Evolutionary conservation across 495 filamentous ascomycete species (phyloP).

Genomic region (Talaromyces adpressus): DNA sequence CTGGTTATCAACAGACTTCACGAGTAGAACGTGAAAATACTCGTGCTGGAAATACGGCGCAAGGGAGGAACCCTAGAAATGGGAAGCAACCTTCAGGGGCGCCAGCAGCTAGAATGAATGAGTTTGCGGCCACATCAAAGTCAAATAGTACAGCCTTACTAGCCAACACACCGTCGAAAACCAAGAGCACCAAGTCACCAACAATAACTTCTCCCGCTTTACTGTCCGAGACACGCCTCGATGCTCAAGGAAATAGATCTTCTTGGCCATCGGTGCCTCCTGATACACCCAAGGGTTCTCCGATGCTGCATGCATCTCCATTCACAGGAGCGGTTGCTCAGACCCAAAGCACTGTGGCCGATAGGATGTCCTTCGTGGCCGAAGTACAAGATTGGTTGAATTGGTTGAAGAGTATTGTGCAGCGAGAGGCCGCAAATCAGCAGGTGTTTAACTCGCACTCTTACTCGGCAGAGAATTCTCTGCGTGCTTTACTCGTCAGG

Average conservation of each 20-base stretch:
- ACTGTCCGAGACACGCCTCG: conserved; percentile 33
- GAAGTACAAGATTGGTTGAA: conserved; percentile 28
- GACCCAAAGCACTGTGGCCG: not conserved
- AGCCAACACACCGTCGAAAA: conserved; percentile 11
- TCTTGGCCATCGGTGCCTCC: conserved; percentile 10
- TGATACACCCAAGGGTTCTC: conserved; percentile 7
- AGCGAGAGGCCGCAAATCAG: conserved; percentile 12
- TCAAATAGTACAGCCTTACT: conserved; percentile 25
- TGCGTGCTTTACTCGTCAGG: conserved; percentile 32
- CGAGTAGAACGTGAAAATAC: not conserved
- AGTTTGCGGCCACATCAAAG: conserved; percentile 24
- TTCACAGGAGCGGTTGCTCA: not conserved
- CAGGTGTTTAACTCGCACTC: conserved; percentile 17
- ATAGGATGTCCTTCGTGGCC: conserved; percentile 10
- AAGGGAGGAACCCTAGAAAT: not conserved
- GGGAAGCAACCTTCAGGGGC: not conserved
- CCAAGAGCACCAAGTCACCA: conserved; percentile 9
- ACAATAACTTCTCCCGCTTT: conserved; percentile 30
- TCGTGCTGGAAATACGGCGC: not conserved
- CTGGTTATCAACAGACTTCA: conserved; percentile 9
- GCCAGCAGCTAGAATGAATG: conserved; percentile 13
- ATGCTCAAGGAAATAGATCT: conserved; percentile 25
- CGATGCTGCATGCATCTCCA: not conserved
- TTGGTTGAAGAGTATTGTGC: conserved; percentile 27
- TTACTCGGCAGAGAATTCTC: conserved; percentile 31